Evolutionary conservation across 768 basidiomycete genomes (phyloP), one percentile per base, ranked within the genome.

Genomic region (Boletellus emodensis): DNA sequence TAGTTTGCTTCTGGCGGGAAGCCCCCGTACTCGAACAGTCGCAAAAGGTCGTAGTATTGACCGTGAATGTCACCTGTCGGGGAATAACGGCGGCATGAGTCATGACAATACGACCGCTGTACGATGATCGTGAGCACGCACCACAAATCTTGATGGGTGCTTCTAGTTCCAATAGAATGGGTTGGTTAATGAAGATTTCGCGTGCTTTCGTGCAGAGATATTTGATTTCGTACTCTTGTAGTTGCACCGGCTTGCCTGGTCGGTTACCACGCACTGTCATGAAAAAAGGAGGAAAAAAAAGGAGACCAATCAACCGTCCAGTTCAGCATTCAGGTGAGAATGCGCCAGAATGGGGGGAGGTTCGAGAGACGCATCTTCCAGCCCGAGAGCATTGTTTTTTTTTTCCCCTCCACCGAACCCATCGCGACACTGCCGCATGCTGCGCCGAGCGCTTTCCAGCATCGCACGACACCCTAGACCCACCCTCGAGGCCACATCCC

Each of bases 1-100:
- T 99, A 99, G 75, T 99, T 99, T 52, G 95, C 94, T 83, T 99
- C 95, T 75, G 95, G 95, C 32, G 95, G 95, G 74, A 99, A 99
- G 49, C 96, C 95, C 54, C 95, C 95, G 65, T 98, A 98, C 71
- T 99, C 95, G 71, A 99, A 99, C 55, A 99, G 80, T 62, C 95
- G 87, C 61, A 99, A 80, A 40, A 99, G 81, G 75, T 99, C 95
- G 72, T 97, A 97, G 75, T 99, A 99, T 76, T 99, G 96, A 56
- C 96, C 95, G 61, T 98, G 96, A 61, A 98, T 97, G 71, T 98
- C 95, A 68, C 94, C 94, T 96, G 67, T 53, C 53, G 40, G 46
- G 42, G 46, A n/a, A 51, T 49, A 57, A 26, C 46, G 51, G 41
- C 42, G 18, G 56, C 38, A 57, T 62, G 65, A 60, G 56, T 67